Conservation (phyloP, 1,139 yeast species). For the Arxiozyma heterogenica region DNA sequence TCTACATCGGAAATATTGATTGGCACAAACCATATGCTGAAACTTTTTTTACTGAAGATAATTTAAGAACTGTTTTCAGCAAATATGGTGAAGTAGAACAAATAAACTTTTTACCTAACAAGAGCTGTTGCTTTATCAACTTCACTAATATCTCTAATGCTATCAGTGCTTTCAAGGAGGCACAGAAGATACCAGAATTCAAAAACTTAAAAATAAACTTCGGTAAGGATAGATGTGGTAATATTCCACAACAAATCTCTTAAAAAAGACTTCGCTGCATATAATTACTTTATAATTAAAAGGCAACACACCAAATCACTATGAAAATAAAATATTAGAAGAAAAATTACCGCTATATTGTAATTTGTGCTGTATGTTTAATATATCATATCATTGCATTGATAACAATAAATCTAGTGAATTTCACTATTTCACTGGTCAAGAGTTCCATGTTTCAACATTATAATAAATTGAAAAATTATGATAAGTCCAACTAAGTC, state of each 20-base stretch:
- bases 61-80: slow-evolving; percentile 63
- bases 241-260: slow-evolving; percentile 31
- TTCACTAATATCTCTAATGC: slow-evolving; percentile 83
- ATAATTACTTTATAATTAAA: no score
- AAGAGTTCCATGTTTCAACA: neutral
- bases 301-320: no score
- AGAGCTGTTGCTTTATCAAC: slow-evolving; percentile 86
- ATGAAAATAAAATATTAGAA: no score
- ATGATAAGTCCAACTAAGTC: neutral
- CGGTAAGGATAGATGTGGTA: slow-evolving; percentile 94
- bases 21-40: slow-evolving; percentile 25
- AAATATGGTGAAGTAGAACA: slow-evolving; percentile 92
- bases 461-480: no score
- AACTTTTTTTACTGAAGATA: slow-evolving; percentile 34
- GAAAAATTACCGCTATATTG: no score
- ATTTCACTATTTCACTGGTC: no score
- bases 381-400: no score
- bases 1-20: slow-evolving; percentile 65
- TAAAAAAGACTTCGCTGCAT: neutral
- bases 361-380: no score
- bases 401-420: neutral
- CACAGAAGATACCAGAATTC: slow-evolving; percentile 42
- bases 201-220: slow-evolving; percentile 59
- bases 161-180: slow-evolving; percentile 69
- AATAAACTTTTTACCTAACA: slow-evolving; percentile 73